Conservation (phyloP, 2,329 filamentous ascomycete species). For the Aspergillus sp. region DNA sequence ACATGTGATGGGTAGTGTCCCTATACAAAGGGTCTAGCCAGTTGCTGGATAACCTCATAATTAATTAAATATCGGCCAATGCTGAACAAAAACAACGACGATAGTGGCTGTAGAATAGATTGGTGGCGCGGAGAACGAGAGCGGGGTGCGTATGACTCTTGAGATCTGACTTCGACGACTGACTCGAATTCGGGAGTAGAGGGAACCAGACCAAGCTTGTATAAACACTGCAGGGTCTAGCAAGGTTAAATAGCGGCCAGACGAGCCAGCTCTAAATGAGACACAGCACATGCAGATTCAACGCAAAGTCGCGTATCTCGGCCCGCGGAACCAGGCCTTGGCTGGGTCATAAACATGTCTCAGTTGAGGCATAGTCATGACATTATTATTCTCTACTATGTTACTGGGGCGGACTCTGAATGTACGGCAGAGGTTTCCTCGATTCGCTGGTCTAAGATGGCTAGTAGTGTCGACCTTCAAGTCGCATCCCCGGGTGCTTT, state of each 20-base stretch:
- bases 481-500: no score
- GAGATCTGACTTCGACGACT: background rate
- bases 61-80: no score
- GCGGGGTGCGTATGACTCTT: background rate
- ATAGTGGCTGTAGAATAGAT: background rate
- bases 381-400: no score
- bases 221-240: no score
- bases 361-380: background rate
- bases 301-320: background rate
- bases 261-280: background rate
- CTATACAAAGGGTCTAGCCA: background rate
- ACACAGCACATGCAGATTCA: background rate
- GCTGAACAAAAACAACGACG: no score
- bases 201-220: no score
- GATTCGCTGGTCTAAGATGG: no score
- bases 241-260: background rate
- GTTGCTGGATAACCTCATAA: background rate
- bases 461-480: no score
- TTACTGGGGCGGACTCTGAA: no score
- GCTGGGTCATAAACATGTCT: background rate
- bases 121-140: background rate
- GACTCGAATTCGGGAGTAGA: background rate
- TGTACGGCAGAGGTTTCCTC: no score
- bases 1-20: background rate
- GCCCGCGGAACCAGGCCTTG: background rate